These are phyloP conservation scores for Coemansia asiatica DNA, from an alignment of 192 early-diverging fungal genomes.

Conservation along the genomic window DNA sequence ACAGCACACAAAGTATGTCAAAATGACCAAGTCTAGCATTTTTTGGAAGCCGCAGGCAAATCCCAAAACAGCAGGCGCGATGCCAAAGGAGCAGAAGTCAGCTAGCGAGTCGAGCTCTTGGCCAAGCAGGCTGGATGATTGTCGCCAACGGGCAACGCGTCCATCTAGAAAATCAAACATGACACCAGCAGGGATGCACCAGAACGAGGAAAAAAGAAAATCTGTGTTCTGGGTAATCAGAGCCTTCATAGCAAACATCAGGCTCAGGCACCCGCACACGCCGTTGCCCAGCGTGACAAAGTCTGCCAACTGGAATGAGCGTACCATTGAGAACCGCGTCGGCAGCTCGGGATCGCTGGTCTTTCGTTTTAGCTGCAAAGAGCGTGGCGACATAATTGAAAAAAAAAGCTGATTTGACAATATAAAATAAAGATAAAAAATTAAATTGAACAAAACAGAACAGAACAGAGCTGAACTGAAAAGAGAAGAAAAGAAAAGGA, in stretches of 20 bases:
- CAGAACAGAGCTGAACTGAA: too few relatives aligned
- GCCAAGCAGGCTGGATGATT: conserved; percentile 71
- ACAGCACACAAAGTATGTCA: conserved; percentile 85
- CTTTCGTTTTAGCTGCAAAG: conserved; percentile 33
- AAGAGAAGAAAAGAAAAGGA: background rate
- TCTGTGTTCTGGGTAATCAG: conserved; percentile 62
- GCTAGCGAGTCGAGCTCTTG: conserved; percentile 90
- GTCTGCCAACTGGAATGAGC: conserved; percentile 77
- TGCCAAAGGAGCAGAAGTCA: conserved; percentile 76
- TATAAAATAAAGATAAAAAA: conserved; percentile 4
- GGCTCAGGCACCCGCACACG: conserved; percentile 71
- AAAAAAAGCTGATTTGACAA: conserved; percentile 5
- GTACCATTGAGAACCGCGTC: conserved; percentile 56
- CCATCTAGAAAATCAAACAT: conserved; percentile 76
- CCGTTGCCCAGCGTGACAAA: conserved; percentile 85
- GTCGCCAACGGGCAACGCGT: conserved; percentile 80
- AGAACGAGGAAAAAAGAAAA: conserved; percentile 64
- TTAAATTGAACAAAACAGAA: conserved; percentile 3
- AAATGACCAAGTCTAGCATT: conserved; percentile 70
- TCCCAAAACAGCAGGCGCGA: conserved; percentile 80
- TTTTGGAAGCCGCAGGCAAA: conserved; percentile 86
- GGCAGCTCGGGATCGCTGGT: conserved; percentile 45
- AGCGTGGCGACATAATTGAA: background rate
- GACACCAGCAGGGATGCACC: conserved; percentile 68
- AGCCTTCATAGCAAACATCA: conserved; percentile 73